Evolutionary conservation across 352 stramenopile species (phyloP).

Genomic region (Aphanomyces astaci): DNA sequence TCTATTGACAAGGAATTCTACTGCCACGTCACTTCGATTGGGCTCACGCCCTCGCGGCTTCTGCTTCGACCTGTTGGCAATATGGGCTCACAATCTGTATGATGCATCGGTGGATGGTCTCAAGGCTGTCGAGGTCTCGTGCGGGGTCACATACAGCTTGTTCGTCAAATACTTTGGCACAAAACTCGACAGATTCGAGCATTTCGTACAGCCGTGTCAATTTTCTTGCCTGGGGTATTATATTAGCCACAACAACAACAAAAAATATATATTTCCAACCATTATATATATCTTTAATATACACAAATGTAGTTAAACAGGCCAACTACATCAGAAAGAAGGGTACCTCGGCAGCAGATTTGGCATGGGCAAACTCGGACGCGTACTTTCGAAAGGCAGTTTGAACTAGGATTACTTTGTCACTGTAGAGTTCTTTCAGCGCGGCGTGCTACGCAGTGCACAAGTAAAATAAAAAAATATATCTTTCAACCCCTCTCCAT

Average conservation of each 20-base stretch:
- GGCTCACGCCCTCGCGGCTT: too few relatives aligned
- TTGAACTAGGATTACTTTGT: conserved; percentile 12
- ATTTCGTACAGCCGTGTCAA: conserved; percentile 19
- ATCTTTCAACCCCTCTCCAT: too few relatives aligned
- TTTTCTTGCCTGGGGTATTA: background rate
- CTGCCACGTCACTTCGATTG: too few relatives aligned
- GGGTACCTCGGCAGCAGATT: conserved; percentile 14
- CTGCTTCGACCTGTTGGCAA: conserved; percentile 13
- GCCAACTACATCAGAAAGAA: too few relatives aligned
- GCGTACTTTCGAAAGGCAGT: conserved; percentile 20
- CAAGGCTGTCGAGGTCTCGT: conserved; percentile 9
- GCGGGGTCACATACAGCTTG: background rate
- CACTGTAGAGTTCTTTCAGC: conserved; percentile 15
- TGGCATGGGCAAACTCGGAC: conserved; percentile 8
- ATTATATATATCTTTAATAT: too few relatives aligned
- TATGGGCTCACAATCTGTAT: conserved; percentile 21
- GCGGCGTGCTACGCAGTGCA: conserved; percentile 9
- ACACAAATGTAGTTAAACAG: too few relatives aligned
- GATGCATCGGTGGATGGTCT: conserved; percentile 18
- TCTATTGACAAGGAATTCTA: too few relatives aligned
- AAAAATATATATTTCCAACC: background rate
- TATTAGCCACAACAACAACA: background rate
- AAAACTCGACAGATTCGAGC: conserved; percentile 21
- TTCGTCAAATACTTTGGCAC: conserved; percentile 6
- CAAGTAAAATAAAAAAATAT: too few relatives aligned